Percentiles rank a stretch among this genome's conserved stretches.
These are phyloP conservation scores for Fagopyrum esculentum DNA, from an alignment of 148 eudicot genomes.

Conservation along the genomic window DNA sequence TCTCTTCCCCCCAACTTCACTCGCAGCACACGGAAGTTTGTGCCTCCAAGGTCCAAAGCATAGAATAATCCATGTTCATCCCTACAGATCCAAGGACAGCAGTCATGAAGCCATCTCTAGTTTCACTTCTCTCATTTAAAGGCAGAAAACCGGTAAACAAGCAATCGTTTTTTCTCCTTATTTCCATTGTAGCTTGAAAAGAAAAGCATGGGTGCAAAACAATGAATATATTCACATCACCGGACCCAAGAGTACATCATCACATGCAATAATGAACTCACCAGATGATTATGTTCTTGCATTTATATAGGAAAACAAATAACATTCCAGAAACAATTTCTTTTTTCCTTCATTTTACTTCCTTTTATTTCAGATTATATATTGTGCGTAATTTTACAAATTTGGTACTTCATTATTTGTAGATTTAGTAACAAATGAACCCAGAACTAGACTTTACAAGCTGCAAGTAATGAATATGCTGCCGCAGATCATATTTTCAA, in stretches of 20 bases:
- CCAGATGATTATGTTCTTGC: background rate
- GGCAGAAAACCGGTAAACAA: background rate
- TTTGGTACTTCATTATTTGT: background rate
- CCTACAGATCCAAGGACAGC: slow-evolving; percentile 29
- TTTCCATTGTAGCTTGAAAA: background rate
- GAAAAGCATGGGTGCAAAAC: background rate
- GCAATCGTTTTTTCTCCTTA: background rate
- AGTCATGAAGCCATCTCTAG: background rate
- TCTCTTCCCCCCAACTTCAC: slow-evolving; percentile 85
- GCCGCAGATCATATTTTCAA: background rate
- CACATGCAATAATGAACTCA: background rate
- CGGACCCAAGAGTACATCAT: background rate
- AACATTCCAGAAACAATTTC: background rate
- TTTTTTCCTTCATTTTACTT: background rate
- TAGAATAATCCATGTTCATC: slow-evolving; percentile 82
- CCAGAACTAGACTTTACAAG: background rate
- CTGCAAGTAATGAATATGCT: background rate
- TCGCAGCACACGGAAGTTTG: slow-evolving; percentile 91
- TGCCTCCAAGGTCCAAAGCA: slow-evolving; percentile 98
- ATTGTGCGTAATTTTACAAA: background rate
- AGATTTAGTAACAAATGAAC: background rate
- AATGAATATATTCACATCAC: background rate
- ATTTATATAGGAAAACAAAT: background rate
- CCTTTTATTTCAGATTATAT: background rate
- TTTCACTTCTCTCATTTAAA: background rate